A percentile compares a stretch with the other conserved stretches of the same genome.
Evolutionary conservation across 768 basidiomycete species (phyloP).

Genomic region (Mrakia gelida): DNA sequence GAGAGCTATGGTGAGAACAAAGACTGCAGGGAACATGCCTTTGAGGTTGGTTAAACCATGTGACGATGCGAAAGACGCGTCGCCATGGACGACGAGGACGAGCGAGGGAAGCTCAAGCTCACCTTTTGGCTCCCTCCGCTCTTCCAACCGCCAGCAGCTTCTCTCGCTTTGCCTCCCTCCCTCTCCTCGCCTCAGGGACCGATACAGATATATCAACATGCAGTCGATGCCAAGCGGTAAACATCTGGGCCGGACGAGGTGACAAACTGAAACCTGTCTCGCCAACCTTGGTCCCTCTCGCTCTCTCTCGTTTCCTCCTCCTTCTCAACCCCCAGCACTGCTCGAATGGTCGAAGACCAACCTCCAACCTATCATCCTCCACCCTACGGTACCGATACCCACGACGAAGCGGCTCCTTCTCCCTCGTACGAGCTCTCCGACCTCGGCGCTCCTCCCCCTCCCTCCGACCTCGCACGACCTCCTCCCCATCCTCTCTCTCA

Average conservation of each 20-base stretch:
- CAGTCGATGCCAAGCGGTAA: background rate
- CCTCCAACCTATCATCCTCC: background rate
- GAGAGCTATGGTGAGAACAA: too few relatives aligned
- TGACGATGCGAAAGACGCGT: too few relatives aligned
- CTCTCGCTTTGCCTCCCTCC: background rate
- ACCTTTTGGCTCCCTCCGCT: too few relatives aligned
- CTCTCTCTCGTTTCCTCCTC: background rate
- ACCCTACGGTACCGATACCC: too few relatives aligned
- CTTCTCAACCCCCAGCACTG: background rate
- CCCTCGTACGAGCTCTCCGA: background rate
- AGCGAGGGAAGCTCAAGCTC: too few relatives aligned
- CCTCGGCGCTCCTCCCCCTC: background rate
- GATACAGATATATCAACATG: background rate
- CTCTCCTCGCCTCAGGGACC: background rate
- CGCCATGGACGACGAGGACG: too few relatives aligned
- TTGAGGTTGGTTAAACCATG: too few relatives aligned
- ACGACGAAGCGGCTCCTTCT: background rate
- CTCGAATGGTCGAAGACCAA: background rate
- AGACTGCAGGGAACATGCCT: too few relatives aligned
- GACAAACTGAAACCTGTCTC: too few relatives aligned
- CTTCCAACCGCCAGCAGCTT: background rate
- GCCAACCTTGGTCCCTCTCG: too few relatives aligned
- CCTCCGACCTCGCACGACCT: background rate
- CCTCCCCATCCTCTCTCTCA: too few relatives aligned
- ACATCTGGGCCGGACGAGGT: too few relatives aligned